Conservation (phyloP, 768 basidiomycete genomes). For the Phaeotremella skinneri region DNA sequence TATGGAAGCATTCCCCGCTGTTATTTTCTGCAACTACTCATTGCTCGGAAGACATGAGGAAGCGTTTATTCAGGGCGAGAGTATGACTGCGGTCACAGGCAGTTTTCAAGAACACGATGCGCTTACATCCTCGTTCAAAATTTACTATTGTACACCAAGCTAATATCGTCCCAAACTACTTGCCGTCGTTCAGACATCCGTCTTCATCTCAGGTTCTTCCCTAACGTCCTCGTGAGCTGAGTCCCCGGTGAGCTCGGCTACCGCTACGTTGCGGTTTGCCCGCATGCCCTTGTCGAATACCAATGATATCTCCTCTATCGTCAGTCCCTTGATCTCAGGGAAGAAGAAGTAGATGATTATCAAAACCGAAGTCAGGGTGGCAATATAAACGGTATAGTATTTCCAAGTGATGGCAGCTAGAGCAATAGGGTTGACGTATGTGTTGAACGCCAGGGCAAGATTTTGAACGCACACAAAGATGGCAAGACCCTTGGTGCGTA, state of each 20-base stretch:
- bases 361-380: slow-evolving; percentile 1
- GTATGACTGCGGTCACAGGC: no score
- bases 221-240: slow-evolving; percentile 2
- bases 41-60: no score
- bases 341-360: slow-evolving; percentile 24
- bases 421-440: slow-evolving; percentile 43
- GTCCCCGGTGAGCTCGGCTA: neutral
- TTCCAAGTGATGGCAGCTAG: slow-evolving; percentile 28
- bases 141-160: no score
- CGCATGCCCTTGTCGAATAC: slow-evolving; percentile 17
- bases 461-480: slow-evolving; percentile 49
- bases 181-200: neutral
- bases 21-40: no score
- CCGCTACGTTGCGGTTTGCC: neutral
- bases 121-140: no score
- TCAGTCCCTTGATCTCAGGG: slow-evolving; percentile 28
- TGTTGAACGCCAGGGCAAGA: slow-evolving; percentile 28
- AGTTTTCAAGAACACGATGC: no score
- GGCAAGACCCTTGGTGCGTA: slow-evolving; percentile 83
- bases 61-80: no score
- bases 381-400: slow-evolving; percentile 19
- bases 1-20: no score
- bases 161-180: no score
- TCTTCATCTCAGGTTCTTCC: neutral
- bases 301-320: slow-evolving; percentile 19